A percentile compares a stretch with the other conserved stretches of the same genome.
Conservation (phyloP, 345 rosid genomes). For the Gossypium raimondii region DNA sequence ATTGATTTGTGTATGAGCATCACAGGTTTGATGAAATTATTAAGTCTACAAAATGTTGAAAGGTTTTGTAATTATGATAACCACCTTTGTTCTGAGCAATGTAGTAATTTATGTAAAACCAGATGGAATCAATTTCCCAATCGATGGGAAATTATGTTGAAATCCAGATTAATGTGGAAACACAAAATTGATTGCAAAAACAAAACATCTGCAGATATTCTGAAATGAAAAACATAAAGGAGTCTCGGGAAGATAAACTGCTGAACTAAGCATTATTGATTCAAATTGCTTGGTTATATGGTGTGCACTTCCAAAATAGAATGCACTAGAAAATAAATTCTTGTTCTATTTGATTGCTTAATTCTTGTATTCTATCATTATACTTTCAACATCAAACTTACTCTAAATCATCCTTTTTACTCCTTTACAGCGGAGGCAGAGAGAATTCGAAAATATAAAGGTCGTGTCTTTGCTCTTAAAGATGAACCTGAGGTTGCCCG, state of each 20-base stretch:
- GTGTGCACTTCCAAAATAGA: not conserved
- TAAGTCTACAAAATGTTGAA: not conserved
- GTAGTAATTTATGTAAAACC: not conserved
- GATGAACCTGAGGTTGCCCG: conserved; percentile 96
- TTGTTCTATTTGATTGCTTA: not conserved
- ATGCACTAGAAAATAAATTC: not conserved
- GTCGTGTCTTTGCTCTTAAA: conserved; percentile 88
- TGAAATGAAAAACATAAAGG: not conserved
- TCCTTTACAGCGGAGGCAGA: conserved; percentile 73
- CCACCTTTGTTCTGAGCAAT: not conserved
- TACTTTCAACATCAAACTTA: not conserved
- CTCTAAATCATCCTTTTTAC: not conserved
- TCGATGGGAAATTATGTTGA: not conserved
- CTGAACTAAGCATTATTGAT: not conserved
- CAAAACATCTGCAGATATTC: not conserved
- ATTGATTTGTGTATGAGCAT: not conserved
- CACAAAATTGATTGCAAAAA: not conserved
- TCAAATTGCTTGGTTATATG: conserved; percentile 3
- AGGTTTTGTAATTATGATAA: conserved; percentile 2
- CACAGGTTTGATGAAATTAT: not conserved
- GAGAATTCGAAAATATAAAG: conserved; percentile 74
- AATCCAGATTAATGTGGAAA: not conserved
- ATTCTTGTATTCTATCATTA: not conserved
- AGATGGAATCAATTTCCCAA: not conserved
- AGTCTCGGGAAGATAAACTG: not conserved